These are phyloP conservation scores for Pleurotus sapidus DNA, from an alignment of 768 basidiomycete species.

Conservation along the genomic window DNA sequence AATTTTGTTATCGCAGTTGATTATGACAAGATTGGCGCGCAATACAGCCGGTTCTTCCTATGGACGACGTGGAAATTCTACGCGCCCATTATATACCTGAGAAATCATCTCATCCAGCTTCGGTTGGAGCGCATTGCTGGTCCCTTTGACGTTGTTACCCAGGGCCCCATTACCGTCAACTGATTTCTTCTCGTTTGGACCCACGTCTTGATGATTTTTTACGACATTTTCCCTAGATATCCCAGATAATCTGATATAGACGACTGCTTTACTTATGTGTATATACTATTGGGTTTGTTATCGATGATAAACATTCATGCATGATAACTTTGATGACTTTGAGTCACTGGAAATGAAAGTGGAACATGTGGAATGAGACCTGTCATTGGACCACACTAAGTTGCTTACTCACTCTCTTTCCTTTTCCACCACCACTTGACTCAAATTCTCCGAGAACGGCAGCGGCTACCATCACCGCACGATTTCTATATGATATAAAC, in stretches of 20 bases:
- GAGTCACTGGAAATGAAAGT: not conserved
- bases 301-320: too few species aligned
- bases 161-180: slow-evolving; percentile 2
- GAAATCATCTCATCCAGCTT: not conserved
- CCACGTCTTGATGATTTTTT: not conserved
- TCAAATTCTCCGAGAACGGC: not conserved
- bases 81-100: slow-evolving; percentile 41
- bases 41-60: slow-evolving; percentile 66
- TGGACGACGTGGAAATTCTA: slow-evolving; percentile 71
- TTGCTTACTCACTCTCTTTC: slow-evolving; percentile 8
- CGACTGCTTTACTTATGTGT: not conserved
- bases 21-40: slow-evolving; percentile 61
- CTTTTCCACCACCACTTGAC: slow-evolving; percentile 7
- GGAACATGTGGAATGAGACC: slow-evolving; percentile 7
- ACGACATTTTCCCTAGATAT: too few species aligned
- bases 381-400: slow-evolving; percentile 3
- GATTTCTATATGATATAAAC: slow-evolving; percentile 6
- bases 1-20: slow-evolving; percentile 41
- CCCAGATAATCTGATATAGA: not conserved
- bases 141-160: slow-evolving; percentile 38
- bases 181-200: not conserved
- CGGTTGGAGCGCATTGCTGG: slow-evolving; percentile 45
- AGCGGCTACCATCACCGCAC: not conserved
- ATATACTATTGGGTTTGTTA: not conserved
- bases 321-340: too few species aligned